These are phyloP conservation scores for Solanum clarkiae DNA, from an alignment of 257 asterid species.

Conservation along the genomic window DNA sequence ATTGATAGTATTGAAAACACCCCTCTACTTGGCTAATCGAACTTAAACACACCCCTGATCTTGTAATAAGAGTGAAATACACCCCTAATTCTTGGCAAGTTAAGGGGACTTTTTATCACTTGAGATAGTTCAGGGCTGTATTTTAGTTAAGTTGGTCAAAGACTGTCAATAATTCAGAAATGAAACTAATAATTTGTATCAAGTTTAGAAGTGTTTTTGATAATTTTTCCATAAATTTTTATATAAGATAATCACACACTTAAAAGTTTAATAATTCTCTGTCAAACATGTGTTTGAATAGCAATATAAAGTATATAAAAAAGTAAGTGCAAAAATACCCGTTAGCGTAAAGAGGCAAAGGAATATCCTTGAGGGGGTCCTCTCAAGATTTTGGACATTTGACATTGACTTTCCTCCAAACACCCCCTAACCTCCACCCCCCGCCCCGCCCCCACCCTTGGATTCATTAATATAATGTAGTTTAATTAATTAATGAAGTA, in stretches of 20 bases:
- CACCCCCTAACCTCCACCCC: not conserved
- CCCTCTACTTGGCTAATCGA: too few relatives aligned
- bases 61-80: too few relatives aligned
- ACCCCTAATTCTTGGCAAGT: too few relatives aligned
- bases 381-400: conserved; percentile 9
- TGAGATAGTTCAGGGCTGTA: too few relatives aligned
- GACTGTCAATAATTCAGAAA: too few relatives aligned
- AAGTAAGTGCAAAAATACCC: not conserved
- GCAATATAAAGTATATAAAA: not conserved
- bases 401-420: conserved; percentile 28
- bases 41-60: too few relatives aligned
- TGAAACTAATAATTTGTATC: too few relatives aligned
- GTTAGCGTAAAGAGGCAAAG: conserved; percentile 19
- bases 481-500: not conserved
- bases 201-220: too few relatives aligned
- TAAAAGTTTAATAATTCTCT: not conserved
- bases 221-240: not conserved
- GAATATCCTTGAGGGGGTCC: conserved; percentile 12
- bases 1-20: too few relatives aligned
- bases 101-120: too few relatives aligned
- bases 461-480: not conserved
- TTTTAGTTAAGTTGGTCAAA: too few relatives aligned
- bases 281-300: not conserved
- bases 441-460: not conserved
- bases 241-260: not conserved